Conservation (phyloP, 768 basidiomycete species). For the Boletus coccyginus region DNA sequence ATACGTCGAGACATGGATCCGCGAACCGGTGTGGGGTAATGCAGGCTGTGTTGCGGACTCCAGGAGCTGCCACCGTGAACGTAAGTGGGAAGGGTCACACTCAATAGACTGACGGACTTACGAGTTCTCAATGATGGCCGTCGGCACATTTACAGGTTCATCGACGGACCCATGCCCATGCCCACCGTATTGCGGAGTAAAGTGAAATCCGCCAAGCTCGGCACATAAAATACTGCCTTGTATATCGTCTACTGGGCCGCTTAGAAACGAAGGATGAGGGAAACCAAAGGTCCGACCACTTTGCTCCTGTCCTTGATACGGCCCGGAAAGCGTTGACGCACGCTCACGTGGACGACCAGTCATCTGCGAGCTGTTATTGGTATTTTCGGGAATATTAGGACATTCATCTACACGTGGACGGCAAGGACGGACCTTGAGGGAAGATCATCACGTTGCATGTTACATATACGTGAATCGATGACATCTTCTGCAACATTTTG, state of each 20-base stretch:
- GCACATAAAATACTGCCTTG: slow-evolving; percentile 24
- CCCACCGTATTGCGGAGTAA: slow-evolving; percentile 14
- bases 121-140: slow-evolving; percentile 27
- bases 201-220: slow-evolving; percentile 26
- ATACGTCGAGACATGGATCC: slow-evolving; percentile 19
- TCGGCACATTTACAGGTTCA: slow-evolving; percentile 21
- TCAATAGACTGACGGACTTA: slow-evolving; percentile 17
- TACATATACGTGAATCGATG: slow-evolving; percentile 26
- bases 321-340: slow-evolving; percentile 11
- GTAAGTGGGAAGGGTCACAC: slow-evolving; percentile 20
- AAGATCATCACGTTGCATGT: slow-evolving; percentile 32
- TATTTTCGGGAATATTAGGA: slow-evolving; percentile 12
- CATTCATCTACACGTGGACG: slow-evolving; percentile 22
- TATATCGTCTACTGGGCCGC: slow-evolving; percentile 22
- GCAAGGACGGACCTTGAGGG: slow-evolving; percentile 32
- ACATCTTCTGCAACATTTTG: slow-evolving; percentile 30
- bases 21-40: slow-evolving; percentile 25
- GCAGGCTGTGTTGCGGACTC: slow-evolving; percentile 21
- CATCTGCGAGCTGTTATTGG: slow-evolving; percentile 19
- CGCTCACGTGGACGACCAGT: slow-evolving; percentile 25
- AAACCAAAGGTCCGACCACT: slow-evolving; percentile 5
- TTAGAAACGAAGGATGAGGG: slow-evolving; percentile 7
- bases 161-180: slow-evolving; percentile 16
- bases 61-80: slow-evolving; percentile 25
- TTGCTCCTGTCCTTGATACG: slow-evolving; percentile 23